Percentiles rank a stretch among this genome's conserved stretches.
Evolutionary conservation across 2,329 filamentous ascomycete genomes (phyloP).

Genomic region (Monosporascus ibericus): DNA sequence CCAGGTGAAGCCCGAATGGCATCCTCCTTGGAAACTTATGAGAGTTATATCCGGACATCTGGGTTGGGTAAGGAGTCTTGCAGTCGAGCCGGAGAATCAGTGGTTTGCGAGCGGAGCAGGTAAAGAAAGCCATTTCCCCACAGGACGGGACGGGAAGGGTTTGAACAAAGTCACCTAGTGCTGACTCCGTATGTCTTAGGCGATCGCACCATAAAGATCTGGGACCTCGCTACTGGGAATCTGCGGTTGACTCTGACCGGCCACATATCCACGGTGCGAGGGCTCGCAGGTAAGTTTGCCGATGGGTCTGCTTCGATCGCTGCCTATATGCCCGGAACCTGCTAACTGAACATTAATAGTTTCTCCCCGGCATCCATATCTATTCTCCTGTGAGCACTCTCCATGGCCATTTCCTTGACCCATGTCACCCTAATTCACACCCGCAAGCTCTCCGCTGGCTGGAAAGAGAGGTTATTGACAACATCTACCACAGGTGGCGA

Average conservation of each 20-base stretch:
- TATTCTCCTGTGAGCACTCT: slow-evolving; percentile 68
- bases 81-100: slow-evolving; percentile 92
- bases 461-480: not conserved
- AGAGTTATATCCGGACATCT: slow-evolving; percentile 94
- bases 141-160: not conserved
- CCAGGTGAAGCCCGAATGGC: slow-evolving; percentile 80
- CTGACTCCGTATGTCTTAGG: slow-evolving; percentile 26
- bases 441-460: not conserved
- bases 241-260: slow-evolving; percentile 82
- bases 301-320: not conserved
- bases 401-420: too few relatives aligned
- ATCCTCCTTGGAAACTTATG: slow-evolving; percentile 97
- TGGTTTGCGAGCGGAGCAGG: slow-evolving; percentile 94
- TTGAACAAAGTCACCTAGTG: not conserved
- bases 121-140: not conserved
- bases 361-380: slow-evolving; percentile 87
- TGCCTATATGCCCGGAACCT: not conserved
- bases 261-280: slow-evolving; percentile 87
- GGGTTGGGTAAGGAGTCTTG: slow-evolving; percentile 85
- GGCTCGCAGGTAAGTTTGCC: slow-evolving; percentile 55
- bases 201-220: slow-evolving; percentile 97
- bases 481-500: slow-evolving; percentile 51
- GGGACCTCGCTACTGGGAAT: slow-evolving; percentile 87
- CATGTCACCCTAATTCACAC: too few relatives aligned
- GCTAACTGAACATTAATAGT: slow-evolving; percentile 81